Evolutionary conservation across 163 green algal species (phyloP).

Genomic region (Scenedesmus sp.): DNA sequence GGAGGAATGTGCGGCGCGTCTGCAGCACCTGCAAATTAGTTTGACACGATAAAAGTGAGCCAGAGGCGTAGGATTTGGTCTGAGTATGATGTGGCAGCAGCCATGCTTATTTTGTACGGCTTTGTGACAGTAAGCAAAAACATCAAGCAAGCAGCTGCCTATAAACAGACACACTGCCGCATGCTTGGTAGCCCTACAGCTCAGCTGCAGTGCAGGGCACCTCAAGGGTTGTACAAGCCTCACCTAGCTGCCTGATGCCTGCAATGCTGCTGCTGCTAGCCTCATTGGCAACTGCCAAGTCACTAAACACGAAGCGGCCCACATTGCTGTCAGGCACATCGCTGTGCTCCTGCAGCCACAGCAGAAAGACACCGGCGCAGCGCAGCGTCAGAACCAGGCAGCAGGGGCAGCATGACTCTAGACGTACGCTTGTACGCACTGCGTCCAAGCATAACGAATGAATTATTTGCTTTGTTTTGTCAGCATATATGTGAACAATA

Average conservation of each 20-base stretch:
- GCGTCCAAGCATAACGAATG: background rate
- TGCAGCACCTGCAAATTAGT: background rate
- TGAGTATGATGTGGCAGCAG: background rate
- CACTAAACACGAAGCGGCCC: constrained; percentile 15
- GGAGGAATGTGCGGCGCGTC: constrained; percentile 2
- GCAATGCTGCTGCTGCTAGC: constrained; percentile 34
- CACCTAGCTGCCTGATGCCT: constrained; percentile 20
- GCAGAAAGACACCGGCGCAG: background rate
- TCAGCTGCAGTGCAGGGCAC: background rate
- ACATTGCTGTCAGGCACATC: constrained; percentile 13
- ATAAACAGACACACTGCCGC: too few relatives aligned
- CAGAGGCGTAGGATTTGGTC: background rate
- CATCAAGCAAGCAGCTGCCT: too few relatives aligned
- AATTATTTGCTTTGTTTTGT: too few relatives aligned
- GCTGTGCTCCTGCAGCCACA: constrained; percentile 28
- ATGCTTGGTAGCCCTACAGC: background rate
- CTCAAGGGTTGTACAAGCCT: background rate
- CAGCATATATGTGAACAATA: too few relatives aligned
- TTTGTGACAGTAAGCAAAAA: too few relatives aligned
- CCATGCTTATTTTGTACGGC: too few relatives aligned
- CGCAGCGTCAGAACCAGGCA: background rate
- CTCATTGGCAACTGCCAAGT: constrained; percentile 39
- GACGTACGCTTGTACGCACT: background rate
- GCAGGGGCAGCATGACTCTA: background rate
- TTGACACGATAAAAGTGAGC: background rate